phyloP scores from a whole-genome alignment of 2,329 filamentous ascomycete species.

The Lasiodiplodia gonubiensis region DNA sequence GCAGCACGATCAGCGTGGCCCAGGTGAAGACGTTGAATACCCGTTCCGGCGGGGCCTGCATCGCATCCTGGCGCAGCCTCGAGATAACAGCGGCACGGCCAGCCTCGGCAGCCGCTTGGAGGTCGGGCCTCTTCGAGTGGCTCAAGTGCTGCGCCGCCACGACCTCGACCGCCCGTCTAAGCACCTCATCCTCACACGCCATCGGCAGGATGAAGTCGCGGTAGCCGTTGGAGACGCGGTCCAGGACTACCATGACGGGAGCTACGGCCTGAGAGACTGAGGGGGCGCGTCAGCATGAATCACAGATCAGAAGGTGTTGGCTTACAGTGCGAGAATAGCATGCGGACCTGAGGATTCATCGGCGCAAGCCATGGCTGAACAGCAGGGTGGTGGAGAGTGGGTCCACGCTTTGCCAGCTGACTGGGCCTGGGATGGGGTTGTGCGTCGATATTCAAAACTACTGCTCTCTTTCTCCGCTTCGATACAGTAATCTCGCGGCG shows the following conservation, averaged over 20 bases:
- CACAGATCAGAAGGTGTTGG: not conserved
- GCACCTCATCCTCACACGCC: conserved; percentile 45
- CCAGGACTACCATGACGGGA: conserved; percentile 49
- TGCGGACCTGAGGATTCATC: conserved; percentile 40
- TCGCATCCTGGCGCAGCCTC: conserved; percentile 42
- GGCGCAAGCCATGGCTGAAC: conserved; percentile 37
- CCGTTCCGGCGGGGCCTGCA: conserved; percentile 35
- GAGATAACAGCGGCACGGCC: conserved; percentile 47
- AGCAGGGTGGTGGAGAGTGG: not conserved
- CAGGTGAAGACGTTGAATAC: conserved; percentile 48
- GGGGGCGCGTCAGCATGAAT: not conserved
- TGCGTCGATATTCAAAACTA: too few species aligned
- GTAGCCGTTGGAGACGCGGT: conserved; percentile 47
- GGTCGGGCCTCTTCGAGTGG: conserved; percentile 37
- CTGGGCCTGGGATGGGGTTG: not conserved
- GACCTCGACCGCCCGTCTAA: conserved; percentile 47
- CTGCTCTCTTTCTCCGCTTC: not conserved
- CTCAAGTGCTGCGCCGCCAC: conserved; percentile 50
- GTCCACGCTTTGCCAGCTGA: not conserved
- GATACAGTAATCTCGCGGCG: not conserved
- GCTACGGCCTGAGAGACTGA: conserved; percentile 47
- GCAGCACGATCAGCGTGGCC: conserved; percentile 47
- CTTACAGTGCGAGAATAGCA: conserved; percentile 47
- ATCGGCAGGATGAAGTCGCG: conserved; percentile 49
- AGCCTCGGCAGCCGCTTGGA: conserved; percentile 42